Evolutionary conservation across 1,284 basidiomycete genomes (phyloP).

Genomic region (Coriolopsis trogii): DNA sequence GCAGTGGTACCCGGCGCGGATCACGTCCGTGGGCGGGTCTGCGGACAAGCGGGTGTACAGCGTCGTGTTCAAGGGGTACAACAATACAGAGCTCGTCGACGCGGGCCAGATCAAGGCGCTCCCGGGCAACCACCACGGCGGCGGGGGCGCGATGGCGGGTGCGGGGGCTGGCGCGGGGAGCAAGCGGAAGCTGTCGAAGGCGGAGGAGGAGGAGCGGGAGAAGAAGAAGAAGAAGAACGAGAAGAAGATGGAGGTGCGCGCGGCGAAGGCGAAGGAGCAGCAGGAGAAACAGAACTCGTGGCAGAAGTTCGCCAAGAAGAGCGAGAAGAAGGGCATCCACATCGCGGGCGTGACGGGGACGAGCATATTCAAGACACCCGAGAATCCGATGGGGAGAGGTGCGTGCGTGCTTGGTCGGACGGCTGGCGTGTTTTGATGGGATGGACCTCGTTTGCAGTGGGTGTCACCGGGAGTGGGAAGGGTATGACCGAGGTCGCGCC

Average conservation of each 20-base stretch:
- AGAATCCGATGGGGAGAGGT: conserved; percentile 90
- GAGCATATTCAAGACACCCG: conserved; percentile 96
- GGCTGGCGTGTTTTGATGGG: not conserved
- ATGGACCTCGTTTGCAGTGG: conserved; percentile 56
- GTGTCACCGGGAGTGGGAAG: conserved; percentile 92
- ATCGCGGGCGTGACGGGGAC: conserved; percentile 86
- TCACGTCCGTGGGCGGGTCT: conserved; percentile 87
- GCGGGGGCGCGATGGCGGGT: conserved; percentile 37
- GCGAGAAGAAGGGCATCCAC: conserved; percentile 92
- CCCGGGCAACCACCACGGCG: conserved; percentile 54
- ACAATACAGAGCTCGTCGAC: conserved; percentile 90
- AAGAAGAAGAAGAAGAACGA: conserved; percentile 96
- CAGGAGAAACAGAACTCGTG: conserved; percentile 88
- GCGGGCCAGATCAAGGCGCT: conserved; percentile 72
- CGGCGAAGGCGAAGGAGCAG: conserved; percentile 90
- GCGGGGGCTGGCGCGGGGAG: conserved; percentile 33
- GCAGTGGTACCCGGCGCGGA: conserved; percentile 89
- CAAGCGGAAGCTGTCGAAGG: conserved; percentile 81
- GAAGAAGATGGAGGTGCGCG: conserved; percentile 88
- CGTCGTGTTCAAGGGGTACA: conserved; percentile 94
- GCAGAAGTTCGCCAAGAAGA: conserved; percentile 98
- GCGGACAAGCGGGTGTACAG: conserved; percentile 87
- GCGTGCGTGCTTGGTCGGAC: conserved; percentile 26
- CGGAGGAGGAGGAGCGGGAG: conserved; percentile 88
- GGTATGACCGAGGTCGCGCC: conserved; percentile 85